Conservation (phyloP, 2,329 filamentous ascomycete genomes). For the Phyllosticta citribraziliensis region DNA sequence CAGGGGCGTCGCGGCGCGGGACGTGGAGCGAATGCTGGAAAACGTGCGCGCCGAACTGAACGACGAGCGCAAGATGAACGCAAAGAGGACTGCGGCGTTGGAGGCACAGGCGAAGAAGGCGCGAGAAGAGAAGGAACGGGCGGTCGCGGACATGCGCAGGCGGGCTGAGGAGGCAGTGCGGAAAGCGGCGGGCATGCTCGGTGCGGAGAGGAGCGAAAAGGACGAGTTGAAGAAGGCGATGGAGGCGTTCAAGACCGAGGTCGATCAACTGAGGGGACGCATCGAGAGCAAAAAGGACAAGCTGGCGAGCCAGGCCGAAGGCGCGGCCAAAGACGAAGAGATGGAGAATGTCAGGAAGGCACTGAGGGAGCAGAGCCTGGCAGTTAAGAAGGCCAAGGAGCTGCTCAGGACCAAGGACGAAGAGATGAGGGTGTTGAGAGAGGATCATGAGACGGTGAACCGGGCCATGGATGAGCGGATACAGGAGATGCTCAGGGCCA, state of each 20-base stretch:
- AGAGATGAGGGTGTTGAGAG: neutral
- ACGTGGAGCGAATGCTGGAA: neutral
- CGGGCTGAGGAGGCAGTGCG: constrained; percentile 6
- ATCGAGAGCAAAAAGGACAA: neutral
- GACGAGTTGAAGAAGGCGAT: neutral
- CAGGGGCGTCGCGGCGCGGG: neutral
- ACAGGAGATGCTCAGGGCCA: neutral
- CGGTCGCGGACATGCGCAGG: neutral
- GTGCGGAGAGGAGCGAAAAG: constrained; percentile 4
- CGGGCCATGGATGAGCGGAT: constrained; percentile 6
- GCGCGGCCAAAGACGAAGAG: neutral
- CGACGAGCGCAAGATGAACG: neutral
- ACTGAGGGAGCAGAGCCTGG: neutral
- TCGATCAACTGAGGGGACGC: neutral
- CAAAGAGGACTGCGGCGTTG: neutral
- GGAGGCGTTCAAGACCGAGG: neutral
- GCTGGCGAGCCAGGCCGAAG: neutral
- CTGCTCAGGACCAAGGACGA: neutral
- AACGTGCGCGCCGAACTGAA: neutral
- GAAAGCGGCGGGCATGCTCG: neutral
- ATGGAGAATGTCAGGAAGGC: neutral
- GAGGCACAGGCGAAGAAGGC: neutral
- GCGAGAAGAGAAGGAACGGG: neutral
- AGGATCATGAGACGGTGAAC: constrained; percentile 2
- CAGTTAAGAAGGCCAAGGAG: neutral